Base-by-base conservation (phyloP, 2,329 filamentous ascomycete genomes). In the Alternaria arborescens region DNA sequence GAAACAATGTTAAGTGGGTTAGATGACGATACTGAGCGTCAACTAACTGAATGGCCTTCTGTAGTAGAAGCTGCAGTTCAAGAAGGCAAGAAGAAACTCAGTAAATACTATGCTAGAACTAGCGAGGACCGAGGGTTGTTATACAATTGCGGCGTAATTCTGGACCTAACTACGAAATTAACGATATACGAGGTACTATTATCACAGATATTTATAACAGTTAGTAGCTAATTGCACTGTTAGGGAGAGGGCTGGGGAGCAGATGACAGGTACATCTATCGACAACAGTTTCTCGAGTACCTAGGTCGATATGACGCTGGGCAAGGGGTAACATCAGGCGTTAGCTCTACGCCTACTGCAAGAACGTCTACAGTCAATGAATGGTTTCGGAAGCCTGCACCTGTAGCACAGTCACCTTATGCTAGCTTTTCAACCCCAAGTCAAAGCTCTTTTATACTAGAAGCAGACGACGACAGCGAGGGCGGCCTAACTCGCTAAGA, bases 171-270 rank as follows among this genome's bases (percentile, higher is more conserved):
- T 3, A 26, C 47, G 16, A 60, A 60, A 34, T 46, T 52, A 47
- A 55, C 32, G 28, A 40, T 12, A 5, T 60, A 60, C 36, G 42
- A 60, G 20, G 42, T 60, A 55, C 2, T 7, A 2, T 55, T 51
- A 55, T 60, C 46, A 60, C 47, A 60, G 40, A 18, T 47, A 47
- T 34, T 60, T 55, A 60, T 60, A 52, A 52, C 46, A 55, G 22
- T 43, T 44, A 46, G 26, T 32, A 47, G 28, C 20, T 38, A 50
- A 59, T 22, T 26, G 30, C 18, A 8, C 30, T 12, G 2, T 11
- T 34, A 34, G 30, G 11, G 12, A 28, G 46, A 38, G 24, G 52
- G 3, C 3, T 51, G 28, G 12, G 14, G 30, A 1, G 2, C 18
- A 3, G 10, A 52, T 14, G 22, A 42, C 11, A 52, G 32, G 28